A percentile compares a stretch with the other conserved stretches of the same genome.
These are phyloP conservation scores for Colletotrichum lini DNA, from an alignment of 2,329 filamentous ascomycete genomes.

Conservation along the genomic window DNA sequence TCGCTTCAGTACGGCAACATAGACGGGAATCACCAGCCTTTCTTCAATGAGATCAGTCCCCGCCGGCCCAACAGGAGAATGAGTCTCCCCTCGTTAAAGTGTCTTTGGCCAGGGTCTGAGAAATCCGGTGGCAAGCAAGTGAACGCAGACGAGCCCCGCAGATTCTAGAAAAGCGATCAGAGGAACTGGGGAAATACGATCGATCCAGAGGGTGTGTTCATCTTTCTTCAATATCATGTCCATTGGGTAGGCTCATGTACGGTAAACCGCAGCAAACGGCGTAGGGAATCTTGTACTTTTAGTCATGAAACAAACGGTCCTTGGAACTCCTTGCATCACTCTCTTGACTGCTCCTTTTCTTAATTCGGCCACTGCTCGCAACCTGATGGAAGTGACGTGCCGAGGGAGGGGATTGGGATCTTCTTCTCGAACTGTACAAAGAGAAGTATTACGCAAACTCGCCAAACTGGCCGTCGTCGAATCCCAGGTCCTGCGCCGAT, in stretches of 20 bases:
- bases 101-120: slow-evolving; percentile 47
- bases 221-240: not conserved
- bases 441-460: slow-evolving; percentile 74
- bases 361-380: not conserved
- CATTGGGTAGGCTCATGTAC: not conserved
- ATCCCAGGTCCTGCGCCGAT: slow-evolving; percentile 78
- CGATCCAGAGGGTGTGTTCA: not conserved
- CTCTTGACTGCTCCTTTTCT: slow-evolving; percentile 19
- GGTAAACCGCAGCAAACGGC: slow-evolving; percentile 14
- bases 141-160: not conserved
- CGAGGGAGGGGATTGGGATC: not conserved
- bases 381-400: not conserved
- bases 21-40: not conserved
- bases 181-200: not conserved
- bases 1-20: not conserved
- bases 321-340: slow-evolving; percentile 7
- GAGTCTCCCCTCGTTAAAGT: slow-evolving; percentile 51
- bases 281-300: slow-evolving; percentile 25
- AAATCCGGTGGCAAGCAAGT: not conserved
- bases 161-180: not conserved
- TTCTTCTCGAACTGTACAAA: not conserved
- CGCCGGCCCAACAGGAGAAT: slow-evolving; percentile 45
- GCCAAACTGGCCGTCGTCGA: slow-evolving; percentile 90
- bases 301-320: slow-evolving; percentile 7
- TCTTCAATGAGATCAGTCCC: not conserved